Evolutionary conservation across 192 early-diverging fungal genomes (phyloP), one percentile per base, ranked within the genome.

Genomic region (Coemansia guatemalensis): DNA sequence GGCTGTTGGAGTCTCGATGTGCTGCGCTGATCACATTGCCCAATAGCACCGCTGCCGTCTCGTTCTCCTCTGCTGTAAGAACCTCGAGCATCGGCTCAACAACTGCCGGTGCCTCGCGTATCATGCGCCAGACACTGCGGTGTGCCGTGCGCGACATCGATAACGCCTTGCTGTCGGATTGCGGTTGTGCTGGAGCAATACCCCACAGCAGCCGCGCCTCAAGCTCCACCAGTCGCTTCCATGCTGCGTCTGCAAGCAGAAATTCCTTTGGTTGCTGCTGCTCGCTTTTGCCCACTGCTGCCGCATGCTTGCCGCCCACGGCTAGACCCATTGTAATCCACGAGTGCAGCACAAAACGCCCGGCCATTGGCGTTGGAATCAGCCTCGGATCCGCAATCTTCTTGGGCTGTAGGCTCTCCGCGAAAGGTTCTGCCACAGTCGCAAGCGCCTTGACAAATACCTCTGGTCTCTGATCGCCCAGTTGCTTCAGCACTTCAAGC

Each of bases 1-100:
- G 56, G 51, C 74, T 78, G 25, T 65, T 48, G 51, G 44, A 41
- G 35, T 35, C 58, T 11, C 62, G 48, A 12, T 65, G 78, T 35
- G 88, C 81, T 4, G 75, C 63, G 54, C 86, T 85, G 27, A 89
- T 59, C 20, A 88, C 69, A 21, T 83, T 88, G 29, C 89, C 88
- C 20, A 91, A 60, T 26, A 93, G 64, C 51, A 86, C 83, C 21
- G 84, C 73, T 8, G 74, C 64, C 51, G 82, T 72, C 48, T 77
- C 82, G 2, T 67, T 67, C n/a, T 74, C 65, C 27, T 68, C 80
- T 2, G 60, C 53, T 27, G 73, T 74, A 59, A 88, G 64, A 22
- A 77, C 58, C 5, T 74, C 62, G 23, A 92, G 58, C 58, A 81
- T 85, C 41, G 76, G 68, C 23, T 14, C 62, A 8, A 68, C 58